Conservation (phyloP, 164 flowering plant genomes). For the Vitis rupestris region DNA sequence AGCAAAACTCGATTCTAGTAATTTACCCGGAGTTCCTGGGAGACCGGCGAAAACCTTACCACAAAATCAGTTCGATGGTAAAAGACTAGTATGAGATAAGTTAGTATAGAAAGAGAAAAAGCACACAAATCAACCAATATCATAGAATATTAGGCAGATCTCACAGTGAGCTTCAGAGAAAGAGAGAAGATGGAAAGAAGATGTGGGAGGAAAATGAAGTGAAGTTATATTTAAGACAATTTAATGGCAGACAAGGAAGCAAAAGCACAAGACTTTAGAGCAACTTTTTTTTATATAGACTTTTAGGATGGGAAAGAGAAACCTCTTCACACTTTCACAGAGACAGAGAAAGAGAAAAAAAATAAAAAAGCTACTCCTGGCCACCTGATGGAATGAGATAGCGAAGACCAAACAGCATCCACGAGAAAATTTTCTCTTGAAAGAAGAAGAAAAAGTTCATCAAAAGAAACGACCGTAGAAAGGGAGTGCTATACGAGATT, state of each 20-base stretch:
- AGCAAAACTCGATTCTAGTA: not conserved
- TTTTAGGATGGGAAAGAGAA: not conserved
- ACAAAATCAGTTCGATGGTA: not conserved
- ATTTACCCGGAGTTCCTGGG: not conserved
- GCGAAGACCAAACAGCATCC: conserved; percentile 17
- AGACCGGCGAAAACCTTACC: no score
- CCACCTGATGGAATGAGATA: conserved; percentile 2
- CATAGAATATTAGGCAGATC: not conserved
- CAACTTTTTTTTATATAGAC: conserved; percentile 14
- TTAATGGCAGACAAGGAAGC: conserved; percentile 34
- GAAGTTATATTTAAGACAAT: conserved; percentile 17
- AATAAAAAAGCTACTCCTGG: no score
- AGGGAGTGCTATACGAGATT: no score
- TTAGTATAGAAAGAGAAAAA: not conserved
- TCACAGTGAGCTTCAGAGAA: not conserved
- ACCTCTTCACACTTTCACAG: not conserved
- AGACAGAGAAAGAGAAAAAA: not conserved
- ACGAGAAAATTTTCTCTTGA: no score
- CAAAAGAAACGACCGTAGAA: no score
- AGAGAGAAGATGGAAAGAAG: not conserved
- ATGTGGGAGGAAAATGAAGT: conserved; percentile 1
- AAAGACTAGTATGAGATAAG: not conserved
- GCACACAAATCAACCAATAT: not conserved
- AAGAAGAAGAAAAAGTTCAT: not conserved
- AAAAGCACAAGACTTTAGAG: conserved; percentile 34